Percentiles rank a stretch among this genome's conserved stretches.
Conservation (phyloP, 352 stramenopile species). For the Globisporangium echinulatum region DNA sequence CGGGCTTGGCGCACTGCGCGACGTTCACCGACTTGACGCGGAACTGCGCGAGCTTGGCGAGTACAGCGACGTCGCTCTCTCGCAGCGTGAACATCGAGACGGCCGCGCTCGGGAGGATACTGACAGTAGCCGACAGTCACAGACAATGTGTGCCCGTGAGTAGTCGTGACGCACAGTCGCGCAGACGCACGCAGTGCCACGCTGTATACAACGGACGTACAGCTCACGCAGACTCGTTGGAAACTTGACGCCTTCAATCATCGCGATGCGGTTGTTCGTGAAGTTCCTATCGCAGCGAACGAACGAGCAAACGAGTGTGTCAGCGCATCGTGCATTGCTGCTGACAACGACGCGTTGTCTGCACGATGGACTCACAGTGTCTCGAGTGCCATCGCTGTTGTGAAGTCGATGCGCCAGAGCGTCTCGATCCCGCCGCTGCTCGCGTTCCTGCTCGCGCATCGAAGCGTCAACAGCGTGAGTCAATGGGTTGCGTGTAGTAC, state of each 20-base stretch:
- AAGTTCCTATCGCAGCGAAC: constrained; percentile 6
- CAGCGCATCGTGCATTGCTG: too few species aligned
- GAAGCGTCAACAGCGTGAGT: neutral
- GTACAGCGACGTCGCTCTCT: constrained; percentile 1
- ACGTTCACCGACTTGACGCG: constrained; percentile 1
- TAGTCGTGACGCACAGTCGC: too few species aligned
- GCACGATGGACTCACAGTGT: neutral
- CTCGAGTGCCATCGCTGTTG: neutral
- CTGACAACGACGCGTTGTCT: neutral
- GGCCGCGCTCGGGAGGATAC: constrained; percentile 1
- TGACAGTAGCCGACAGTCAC: neutral
- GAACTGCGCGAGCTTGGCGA: neutral
- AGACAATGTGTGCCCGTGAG: neutral
- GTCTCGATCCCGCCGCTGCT: neutral
- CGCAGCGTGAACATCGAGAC: constrained; percentile 13
- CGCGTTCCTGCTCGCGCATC: constrained; percentile 2
- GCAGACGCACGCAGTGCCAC: neutral
- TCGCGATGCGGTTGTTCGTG: constrained; percentile 7
- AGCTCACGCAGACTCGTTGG: constrained; percentile 3
- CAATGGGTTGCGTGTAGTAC: too few species aligned
- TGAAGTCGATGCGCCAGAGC: constrained; percentile 10
- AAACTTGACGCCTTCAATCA: constrained; percentile 14
- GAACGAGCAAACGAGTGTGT: neutral
- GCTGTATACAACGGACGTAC: neutral
- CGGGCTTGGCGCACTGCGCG: constrained; percentile 1